Evolutionary conservation across 2,329 filamentous ascomycete species (phyloP).

Genomic region (Fusarium chuoi): DNA sequence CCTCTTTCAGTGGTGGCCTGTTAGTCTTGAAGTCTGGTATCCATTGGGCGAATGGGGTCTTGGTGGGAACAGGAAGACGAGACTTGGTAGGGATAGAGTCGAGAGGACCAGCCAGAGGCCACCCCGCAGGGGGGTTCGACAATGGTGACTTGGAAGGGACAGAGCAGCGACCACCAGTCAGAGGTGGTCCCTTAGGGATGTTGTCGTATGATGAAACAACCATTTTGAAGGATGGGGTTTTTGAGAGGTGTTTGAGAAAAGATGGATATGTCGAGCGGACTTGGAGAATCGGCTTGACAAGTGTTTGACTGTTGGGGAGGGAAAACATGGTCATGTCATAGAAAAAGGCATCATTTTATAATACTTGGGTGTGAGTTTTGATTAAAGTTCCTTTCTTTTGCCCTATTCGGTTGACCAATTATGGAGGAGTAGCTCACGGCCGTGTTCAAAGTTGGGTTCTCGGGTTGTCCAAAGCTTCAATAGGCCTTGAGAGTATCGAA

Average conservation of each 20-base stretch:
- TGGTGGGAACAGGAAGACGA: background rate
- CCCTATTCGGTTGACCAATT: background rate
- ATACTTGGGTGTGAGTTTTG: background rate
- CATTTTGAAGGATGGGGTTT: background rate
- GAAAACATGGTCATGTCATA: background rate
- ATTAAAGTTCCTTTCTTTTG: background rate
- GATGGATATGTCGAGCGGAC: background rate
- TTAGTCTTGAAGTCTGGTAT: background rate
- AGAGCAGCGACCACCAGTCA: background rate
- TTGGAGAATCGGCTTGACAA: background rate
- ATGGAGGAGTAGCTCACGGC: background rate
- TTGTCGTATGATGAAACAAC: fast-evolving
- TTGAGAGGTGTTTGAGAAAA: background rate
- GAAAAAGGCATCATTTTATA: background rate
- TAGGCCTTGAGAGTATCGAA: background rate
- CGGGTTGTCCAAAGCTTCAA: background rate
- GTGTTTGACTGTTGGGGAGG: background rate
- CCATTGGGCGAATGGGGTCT: background rate
- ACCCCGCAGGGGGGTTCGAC: too few species aligned
- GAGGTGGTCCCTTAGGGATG: background rate
- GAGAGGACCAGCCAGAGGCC: background rate
- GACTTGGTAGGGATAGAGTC: background rate
- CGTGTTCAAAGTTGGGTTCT: background rate
- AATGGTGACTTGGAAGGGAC: background rate
- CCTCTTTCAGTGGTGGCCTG: background rate